Percentiles rank a stretch among this genome's conserved stretches.
Evolutionary conservation across 768 basidiomycete species (phyloP).

Genomic region (Leccinum longicurvipes): DNA sequence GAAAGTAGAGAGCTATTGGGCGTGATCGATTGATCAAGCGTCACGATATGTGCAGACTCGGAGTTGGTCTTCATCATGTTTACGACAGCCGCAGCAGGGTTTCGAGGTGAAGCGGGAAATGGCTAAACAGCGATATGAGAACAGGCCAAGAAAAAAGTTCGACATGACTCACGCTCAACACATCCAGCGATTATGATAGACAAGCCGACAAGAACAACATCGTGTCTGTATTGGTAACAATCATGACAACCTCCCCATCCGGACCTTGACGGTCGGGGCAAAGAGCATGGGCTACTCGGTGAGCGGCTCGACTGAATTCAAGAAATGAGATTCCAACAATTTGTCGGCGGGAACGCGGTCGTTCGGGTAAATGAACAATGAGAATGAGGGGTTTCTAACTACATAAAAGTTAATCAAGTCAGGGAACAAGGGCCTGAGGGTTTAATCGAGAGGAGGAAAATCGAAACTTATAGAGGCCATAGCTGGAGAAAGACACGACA

Average conservation of each 20-base stretch:
- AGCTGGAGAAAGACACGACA: neutral
- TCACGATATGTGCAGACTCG: constrained; percentile 18
- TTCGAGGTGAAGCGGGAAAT: constrained; percentile 40
- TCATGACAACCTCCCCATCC: constrained; percentile 19
- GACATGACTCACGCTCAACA: constrained; percentile 24
- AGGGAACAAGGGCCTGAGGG: constrained; percentile 20
- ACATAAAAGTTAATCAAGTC: constrained; percentile 27
- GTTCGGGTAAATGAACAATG: constrained; percentile 17
- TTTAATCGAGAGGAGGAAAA: constrained; percentile 25
- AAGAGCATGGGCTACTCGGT: constrained; percentile 38
- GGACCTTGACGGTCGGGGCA: constrained; percentile 30
- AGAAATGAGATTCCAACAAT: constrained; percentile 21
- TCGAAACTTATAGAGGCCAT: constrained; percentile 1
- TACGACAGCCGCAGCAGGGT: constrained; percentile 39
- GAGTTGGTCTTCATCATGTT: constrained; percentile 23
- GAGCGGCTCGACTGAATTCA: constrained; percentile 29
- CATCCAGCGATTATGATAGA: constrained; percentile 41
- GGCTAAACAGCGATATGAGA: constrained; percentile 23
- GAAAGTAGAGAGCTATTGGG: constrained; percentile 40
- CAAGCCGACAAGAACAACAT: constrained; percentile 33
- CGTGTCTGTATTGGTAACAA: constrained; percentile 31
- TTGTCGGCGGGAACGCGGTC: constrained; percentile 7
- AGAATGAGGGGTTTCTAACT: constrained; percentile 21
- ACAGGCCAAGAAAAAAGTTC: constrained; percentile 19
- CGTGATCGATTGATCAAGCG: constrained; percentile 15